Base-by-base conservation (phyloP, 768 basidiomycete genomes). In the Tephrocybe sp. region DNA sequence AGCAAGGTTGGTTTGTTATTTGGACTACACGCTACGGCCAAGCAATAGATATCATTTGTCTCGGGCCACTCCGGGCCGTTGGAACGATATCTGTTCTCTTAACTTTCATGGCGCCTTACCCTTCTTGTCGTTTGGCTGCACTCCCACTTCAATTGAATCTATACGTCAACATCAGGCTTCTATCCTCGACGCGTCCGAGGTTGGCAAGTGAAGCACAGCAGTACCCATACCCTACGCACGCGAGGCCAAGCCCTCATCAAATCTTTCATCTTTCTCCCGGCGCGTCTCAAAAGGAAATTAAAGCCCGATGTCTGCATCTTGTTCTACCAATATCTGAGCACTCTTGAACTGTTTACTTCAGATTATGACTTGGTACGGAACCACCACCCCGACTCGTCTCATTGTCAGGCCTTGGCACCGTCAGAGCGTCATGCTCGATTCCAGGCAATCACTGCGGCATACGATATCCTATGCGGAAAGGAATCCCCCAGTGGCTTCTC, bases 321-420 rank as follows among this genome's bases (percentile, higher is more conserved):
- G 24, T 8, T 24, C 5, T 35, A 7, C 9, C 19, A 22, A 7
- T 31, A 26, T 25, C 19, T 9, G 21, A 34, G 42, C 19, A 16
- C 8, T n/a, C n/a, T 49, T 51, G 15, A 51, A 27, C 25, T 18
- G 32, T 32, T 27, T 35, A 42, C 24, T 22, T 8, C 53, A 88
- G 88, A 89, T 63, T 89, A 84, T 57, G 87, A 89, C 25, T 77
- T 90, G 32, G 87, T 86, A 31, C 81, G 83, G 37, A 61, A 72
- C 9, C 79, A 89, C 60, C 89, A 91, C 59, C 88, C 89, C 3
- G 88, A 91, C 62, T 80, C 82, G 3, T 67, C 72, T 3, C 61
- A 68, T 9, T 70, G 73, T 22, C 73, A 72, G 5, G 47, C 57
- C 16, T 51, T 82, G 16, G 61, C 78, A 1, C 60, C 78, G 5